Evolutionary conservation across 495 filamentous ascomycete species (phyloP).

Genomic region (Xylaria intraflava): DNA sequence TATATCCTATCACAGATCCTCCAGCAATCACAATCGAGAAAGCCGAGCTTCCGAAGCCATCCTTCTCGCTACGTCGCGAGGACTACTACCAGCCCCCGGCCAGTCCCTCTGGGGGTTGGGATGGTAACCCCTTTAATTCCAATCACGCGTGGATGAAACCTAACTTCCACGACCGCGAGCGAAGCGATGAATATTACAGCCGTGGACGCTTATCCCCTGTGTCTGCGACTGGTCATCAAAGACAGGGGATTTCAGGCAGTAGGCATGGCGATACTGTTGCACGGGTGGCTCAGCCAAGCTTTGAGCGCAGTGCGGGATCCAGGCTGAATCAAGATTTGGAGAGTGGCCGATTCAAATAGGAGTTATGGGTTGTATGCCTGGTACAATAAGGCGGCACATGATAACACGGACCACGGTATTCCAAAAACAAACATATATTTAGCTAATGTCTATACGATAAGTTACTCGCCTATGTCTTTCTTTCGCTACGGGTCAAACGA

Average conservation of each 20-base stretch:
- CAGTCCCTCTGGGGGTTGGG: neutral
- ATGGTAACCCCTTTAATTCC: neutral
- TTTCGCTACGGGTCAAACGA: neutral
- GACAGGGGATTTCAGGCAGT: slow-evolving; percentile 17
- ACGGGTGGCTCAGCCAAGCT: slow-evolving; percentile 16
- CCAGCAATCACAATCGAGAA: neutral
- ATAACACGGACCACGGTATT: neutral
- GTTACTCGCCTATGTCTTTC: too few species aligned
- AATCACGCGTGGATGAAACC: slow-evolving; percentile 3
- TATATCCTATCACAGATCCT: neutral
- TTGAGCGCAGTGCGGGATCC: slow-evolving; percentile 1
- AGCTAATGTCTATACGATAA: neutral
- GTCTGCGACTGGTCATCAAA: slow-evolving; percentile 3
- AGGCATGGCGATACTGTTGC: slow-evolving; percentile 7
- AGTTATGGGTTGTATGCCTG: too few species aligned
- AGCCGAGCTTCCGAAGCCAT: slow-evolving; percentile 9
- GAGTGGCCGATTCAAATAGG: slow-evolving; percentile 10
- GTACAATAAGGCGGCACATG: too few species aligned
- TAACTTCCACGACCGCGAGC: slow-evolving; percentile 13
- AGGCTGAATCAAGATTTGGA: slow-evolving; percentile 20
- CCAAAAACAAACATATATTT: neutral
- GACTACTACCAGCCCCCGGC: slow-evolving; percentile 5
- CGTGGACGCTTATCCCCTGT: slow-evolving; percentile 13
- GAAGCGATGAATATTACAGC: slow-evolving; percentile 14
- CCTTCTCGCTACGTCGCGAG: slow-evolving; percentile 15